Evolutionary conservation across 2,329 filamentous ascomycete species (phyloP), one percentile per base, ranked within the genome.

Genomic region (Albophoma yamanashiensis): DNA sequence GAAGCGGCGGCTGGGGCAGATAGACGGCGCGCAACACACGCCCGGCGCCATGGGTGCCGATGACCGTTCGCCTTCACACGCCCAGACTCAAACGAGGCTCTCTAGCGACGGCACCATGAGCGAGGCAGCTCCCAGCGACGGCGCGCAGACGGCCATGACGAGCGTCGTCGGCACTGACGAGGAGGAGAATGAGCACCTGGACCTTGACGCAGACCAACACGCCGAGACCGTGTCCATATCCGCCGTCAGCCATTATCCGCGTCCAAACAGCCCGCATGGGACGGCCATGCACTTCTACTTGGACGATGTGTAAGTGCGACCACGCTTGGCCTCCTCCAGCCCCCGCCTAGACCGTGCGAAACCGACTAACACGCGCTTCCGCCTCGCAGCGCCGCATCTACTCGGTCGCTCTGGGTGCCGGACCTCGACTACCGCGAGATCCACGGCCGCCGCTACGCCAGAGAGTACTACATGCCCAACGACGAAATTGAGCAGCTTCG

Each of bases 401-500:
- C 78, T 22, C 73, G 78, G 56, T 81, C 79, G n/a, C 67, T 81
- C 57, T 79, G 76, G 67, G 77, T 76, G 47, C 70, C 74, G 60
- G 79, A 81, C 62, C 75, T 87, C 39, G 79, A 84, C 67, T 81
- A 82, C 63, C 75, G 82, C 59, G 74, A 81, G 62, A 84, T 88
- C 63, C 81, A 88, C 71, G 83, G 79, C 52, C 82, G 86, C 27
- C 79, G 86, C 64, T 86, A 85, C 67, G 85, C 86, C 66, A 76
- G 81, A 40, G 77, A 78, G 40, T 88, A 87, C 67, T 84, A 78
- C 69, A 85, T 88, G 79, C 86, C 86, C 17, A 87, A 87, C 69
- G 86, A 88, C 66, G 82, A 87, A 55, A 73, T 78, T 55, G 86
- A 89, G 67, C 84, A 87, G 69, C 82, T 83, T 55, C 82, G 86